Percentiles rank a stretch among this genome's conserved stretches.
Evolutionary conservation across 768 basidiomycete species (phyloP).

Genomic region (Rossbeevera mucosa): DNA sequence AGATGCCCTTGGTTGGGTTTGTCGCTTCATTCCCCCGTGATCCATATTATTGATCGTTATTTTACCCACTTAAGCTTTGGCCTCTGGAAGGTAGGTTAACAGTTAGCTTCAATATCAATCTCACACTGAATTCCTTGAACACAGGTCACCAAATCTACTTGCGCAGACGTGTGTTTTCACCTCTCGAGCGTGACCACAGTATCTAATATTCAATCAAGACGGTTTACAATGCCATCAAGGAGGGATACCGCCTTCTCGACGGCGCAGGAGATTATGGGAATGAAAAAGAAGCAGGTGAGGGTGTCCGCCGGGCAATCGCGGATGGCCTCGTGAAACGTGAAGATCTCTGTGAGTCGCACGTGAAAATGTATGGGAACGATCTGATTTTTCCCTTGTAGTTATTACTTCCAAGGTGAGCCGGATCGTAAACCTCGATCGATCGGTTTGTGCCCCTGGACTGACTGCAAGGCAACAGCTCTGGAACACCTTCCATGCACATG

Average conservation of each 20-base stretch:
- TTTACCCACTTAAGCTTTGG: constrained; percentile 47
- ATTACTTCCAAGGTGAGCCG: constrained; percentile 72
- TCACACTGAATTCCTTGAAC: not conserved
- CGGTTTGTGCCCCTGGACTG: constrained; percentile 1
- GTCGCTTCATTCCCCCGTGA: constrained; percentile 8
- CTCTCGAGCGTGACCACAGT: not conserved
- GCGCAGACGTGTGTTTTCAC: constrained; percentile 49
- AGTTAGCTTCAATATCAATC: constrained; percentile 4
- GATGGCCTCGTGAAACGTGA: constrained; percentile 85
- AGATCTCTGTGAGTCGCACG: constrained; percentile 63
- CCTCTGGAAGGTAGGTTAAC: constrained; percentile 57
- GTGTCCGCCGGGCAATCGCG: constrained; percentile 68
- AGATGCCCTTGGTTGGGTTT: constrained; percentile 74
- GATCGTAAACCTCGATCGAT: not conserved
- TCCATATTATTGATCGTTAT: not conserved
- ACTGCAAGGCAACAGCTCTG: constrained; percentile 50
- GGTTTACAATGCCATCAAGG: constrained; percentile 82
- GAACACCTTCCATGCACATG: constrained; percentile 84
- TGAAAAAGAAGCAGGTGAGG: constrained; percentile 79
- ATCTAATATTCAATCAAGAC: constrained; percentile 37
- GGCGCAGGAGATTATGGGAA: constrained; percentile 88
- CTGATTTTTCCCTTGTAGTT: constrained; percentile 38
- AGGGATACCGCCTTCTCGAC: constrained; percentile 83
- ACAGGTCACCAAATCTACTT: constrained; percentile 55
- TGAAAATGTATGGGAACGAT: not conserved